A percentile compares a stretch with the other conserved stretches of the same genome.
Conservation (phyloP, 345 rosid species). For the Orychophragmus violaceus region DNA sequence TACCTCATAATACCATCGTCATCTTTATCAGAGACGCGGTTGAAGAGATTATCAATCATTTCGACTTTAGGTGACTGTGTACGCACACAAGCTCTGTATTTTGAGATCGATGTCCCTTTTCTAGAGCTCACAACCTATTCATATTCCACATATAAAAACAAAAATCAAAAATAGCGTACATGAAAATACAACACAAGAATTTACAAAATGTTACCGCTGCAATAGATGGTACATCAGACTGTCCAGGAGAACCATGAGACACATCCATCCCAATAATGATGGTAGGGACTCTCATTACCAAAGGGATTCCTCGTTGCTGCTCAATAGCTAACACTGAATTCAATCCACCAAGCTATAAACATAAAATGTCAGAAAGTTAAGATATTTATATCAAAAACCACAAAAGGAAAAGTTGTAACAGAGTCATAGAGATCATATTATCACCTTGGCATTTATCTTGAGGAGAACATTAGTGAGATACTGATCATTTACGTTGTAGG, state of each 20-base stretch:
- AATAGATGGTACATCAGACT: slow-evolving; percentile 64
- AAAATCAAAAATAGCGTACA: background rate
- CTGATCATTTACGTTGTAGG: slow-evolving; percentile 50
- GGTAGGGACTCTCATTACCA: slow-evolving; percentile 57
- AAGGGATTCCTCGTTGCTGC: slow-evolving; percentile 47
- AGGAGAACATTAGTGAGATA: slow-evolving; percentile 72
- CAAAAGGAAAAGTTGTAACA: too few species aligned
- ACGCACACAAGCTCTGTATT: slow-evolving; percentile 75
- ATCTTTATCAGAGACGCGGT: slow-evolving; percentile 41
- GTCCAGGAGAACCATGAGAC: slow-evolving; percentile 89
- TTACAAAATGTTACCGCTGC: slow-evolving; percentile 38
- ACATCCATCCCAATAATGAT: slow-evolving; percentile 89
- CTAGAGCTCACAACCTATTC: slow-evolving; percentile 63
- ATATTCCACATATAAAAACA: background rate
- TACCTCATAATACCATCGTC: slow-evolving; percentile 74
- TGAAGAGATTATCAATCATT: slow-evolving; percentile 71
- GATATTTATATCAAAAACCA: background rate
- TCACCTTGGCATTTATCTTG: slow-evolving; percentile 78
- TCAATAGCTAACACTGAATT: slow-evolving; percentile 61
- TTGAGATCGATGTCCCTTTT: slow-evolving; percentile 73
- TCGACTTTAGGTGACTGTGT: slow-evolving; percentile 71
- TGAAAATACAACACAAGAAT: background rate
- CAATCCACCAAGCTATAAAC: slow-evolving; percentile 63
- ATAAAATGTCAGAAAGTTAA: background rate
- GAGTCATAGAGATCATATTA: slow-evolving; percentile 25